A percentile compares a stretch with the other conserved stretches of the same genome.
phyloP scores from a whole-genome alignment of 2,329 filamentous ascomycete genomes.

The Ophiostoma sp. region DNA sequence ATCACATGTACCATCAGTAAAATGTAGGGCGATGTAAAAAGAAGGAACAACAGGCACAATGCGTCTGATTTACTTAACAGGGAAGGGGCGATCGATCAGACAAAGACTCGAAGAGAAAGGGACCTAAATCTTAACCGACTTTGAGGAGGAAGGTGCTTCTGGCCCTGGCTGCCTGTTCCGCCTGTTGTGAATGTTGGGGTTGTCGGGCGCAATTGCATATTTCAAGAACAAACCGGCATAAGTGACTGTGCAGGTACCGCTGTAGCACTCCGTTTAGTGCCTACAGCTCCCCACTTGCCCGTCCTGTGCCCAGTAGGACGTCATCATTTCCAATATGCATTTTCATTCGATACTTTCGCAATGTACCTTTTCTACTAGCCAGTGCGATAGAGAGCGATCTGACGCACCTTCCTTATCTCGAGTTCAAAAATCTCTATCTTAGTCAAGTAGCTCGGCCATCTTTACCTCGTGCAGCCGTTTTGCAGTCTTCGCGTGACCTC shows the following conservation, averaged over 20 bases:
- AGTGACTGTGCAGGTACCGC: not conserved
- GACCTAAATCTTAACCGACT: not conserved
- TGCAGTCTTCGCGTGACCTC: not conserved
- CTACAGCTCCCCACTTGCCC: constrained; percentile 15
- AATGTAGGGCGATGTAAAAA: not conserved
- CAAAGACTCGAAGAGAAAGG: not conserved
- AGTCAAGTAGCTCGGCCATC: not conserved
- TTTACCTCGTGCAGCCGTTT: not conserved
- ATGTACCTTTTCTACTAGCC: constrained; percentile 8
- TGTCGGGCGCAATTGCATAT: not conserved
- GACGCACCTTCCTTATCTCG: constrained; percentile 16
- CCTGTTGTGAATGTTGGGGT: not conserved
- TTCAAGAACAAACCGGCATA: not conserved
- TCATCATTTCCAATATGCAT: constrained; percentile 17
- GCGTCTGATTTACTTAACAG: not conserved
- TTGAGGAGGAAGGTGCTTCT: constrained; percentile 1
- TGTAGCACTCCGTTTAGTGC: constrained; percentile 10
- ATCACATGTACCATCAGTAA: not conserved
- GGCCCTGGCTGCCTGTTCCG: not conserved
- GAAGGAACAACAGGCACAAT: constrained; percentile 7
- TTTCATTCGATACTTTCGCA: not conserved
- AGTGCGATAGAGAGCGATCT: not conserved
- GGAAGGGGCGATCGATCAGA: constrained; percentile 5
- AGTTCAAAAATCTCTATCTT: constrained; percentile 4
- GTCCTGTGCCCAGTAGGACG: constrained; percentile 22